phyloP scores from a whole-genome alignment of 345 rosid species.

The Lepidium aucheri region DNA sequence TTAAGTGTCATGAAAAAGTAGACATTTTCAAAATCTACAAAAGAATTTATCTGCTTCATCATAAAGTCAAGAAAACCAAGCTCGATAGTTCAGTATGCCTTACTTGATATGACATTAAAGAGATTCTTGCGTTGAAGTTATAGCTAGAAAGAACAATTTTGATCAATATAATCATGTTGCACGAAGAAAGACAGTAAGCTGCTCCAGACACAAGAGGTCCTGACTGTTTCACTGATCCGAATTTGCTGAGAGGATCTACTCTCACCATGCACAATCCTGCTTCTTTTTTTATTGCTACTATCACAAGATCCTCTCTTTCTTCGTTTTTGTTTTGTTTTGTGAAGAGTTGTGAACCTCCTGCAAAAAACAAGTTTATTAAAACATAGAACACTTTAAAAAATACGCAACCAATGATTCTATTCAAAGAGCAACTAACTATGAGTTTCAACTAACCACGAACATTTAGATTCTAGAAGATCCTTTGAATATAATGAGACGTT shows the following conservation, averaged over 20 bases:
- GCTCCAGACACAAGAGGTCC: conserved; percentile 81
- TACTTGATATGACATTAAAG: conserved; percentile 92
- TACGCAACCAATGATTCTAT: neutral
- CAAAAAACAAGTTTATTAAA: conserved; percentile 8
- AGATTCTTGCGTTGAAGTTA: conserved; percentile 68
- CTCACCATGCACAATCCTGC: conserved; percentile 11
- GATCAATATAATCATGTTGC: conserved; percentile 85
- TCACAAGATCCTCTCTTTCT: neutral
- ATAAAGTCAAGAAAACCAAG: neutral
- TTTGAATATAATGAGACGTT: no score
- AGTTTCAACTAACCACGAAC: conserved; percentile 30
- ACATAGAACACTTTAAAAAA: neutral
- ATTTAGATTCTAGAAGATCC: no score
- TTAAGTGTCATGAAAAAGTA: no score
- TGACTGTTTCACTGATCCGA: conserved; percentile 35
- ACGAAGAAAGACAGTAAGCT: conserved; percentile 85
- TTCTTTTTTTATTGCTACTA: conserved; percentile 12
- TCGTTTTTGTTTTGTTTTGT: conserved; percentile 14
- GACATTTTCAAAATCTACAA: no score
- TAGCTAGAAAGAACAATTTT: conserved; percentile 70
- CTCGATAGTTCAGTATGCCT: neutral
- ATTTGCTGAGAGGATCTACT: conserved; percentile 33
- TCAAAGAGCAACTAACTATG: conserved; percentile 31
- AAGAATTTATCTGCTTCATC: neutral
- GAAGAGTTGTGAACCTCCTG: conserved; percentile 35